A percentile compares a stretch with the other conserved stretches of the same genome.
Conservation (phyloP, 148 eudicot species). For the Gaultheria prostrata region DNA sequence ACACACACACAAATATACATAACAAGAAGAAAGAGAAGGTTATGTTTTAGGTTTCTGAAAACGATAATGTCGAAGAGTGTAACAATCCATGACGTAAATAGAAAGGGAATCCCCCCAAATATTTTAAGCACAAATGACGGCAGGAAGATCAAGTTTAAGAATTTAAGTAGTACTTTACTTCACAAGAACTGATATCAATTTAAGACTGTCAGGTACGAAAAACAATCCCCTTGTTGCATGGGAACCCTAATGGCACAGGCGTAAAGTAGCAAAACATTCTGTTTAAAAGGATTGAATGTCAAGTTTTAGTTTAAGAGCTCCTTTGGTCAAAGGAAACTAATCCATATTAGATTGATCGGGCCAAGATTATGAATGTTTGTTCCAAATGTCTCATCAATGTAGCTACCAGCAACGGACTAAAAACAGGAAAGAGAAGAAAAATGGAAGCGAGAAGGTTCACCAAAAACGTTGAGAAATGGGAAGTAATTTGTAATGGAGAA, state of each 20-base stretch:
- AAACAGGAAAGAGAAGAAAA: not conserved
- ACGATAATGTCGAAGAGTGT: too few relatives aligned
- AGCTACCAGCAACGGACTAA: not conserved
- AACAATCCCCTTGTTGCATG: too few relatives aligned
- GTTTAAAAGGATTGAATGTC: not conserved
- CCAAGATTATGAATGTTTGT: too few relatives aligned
- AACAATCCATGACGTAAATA: not conserved
- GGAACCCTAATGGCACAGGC: too few relatives aligned
- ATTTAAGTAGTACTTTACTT: not conserved
- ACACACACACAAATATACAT: too few relatives aligned
- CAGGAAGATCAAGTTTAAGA: not conserved
- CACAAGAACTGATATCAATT: too few relatives aligned
- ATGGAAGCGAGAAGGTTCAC: not conserved
- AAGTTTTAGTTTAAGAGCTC: not conserved
- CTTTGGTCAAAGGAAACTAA: not conserved
- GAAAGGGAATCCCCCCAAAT: not conserved
- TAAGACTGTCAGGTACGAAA: not conserved
- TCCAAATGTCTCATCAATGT: not conserved
- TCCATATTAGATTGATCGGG: not conserved
- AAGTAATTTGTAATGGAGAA: not conserved
- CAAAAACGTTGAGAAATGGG: not conserved
- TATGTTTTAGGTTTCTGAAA: not conserved
- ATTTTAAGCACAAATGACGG: not conserved
- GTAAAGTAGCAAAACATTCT: too few relatives aligned
- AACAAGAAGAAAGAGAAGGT: not conserved